phyloP scores from a whole-genome alignment of 2,329 filamentous ascomycete species.

The Talaromyces funiculosus region DNA sequence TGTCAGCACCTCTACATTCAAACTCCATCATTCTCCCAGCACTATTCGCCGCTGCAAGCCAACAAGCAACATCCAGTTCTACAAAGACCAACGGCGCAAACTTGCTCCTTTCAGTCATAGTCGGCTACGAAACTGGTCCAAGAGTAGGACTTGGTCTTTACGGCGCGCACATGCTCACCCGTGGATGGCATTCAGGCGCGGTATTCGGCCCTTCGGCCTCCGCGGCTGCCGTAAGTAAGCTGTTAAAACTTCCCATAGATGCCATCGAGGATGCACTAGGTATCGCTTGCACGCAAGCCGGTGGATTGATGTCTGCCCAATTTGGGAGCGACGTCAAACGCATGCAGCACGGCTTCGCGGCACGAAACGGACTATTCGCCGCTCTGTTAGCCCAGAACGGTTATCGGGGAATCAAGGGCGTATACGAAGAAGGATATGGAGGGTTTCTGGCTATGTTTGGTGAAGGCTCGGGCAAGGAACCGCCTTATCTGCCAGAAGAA shows the following conservation, averaged over 20 bases:
- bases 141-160: slow-evolving; percentile 24
- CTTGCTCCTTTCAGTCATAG: not conserved
- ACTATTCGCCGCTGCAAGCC: not conserved
- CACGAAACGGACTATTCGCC: slow-evolving; percentile 35
- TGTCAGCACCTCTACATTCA: not conserved
- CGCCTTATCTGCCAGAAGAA: slow-evolving; percentile 24
- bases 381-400: not conserved
- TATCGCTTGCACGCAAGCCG: slow-evolving; percentile 25
- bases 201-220: slow-evolving; percentile 36
- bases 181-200: slow-evolving; percentile 28
- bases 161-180: slow-evolving; percentile 34
- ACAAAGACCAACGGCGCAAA: not conserved
- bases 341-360: slow-evolving; percentile 45
- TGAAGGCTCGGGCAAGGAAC: slow-evolving; percentile 20
- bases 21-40: not conserved
- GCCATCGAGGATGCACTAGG: slow-evolving; percentile 31
- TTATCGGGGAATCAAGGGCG: not conserved
- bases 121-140: not conserved
- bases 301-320: slow-evolving; percentile 39
- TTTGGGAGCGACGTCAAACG: slow-evolving; percentile 41
- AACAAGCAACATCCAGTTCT: not conserved
- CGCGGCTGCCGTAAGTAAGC: slow-evolving; percentile 27
- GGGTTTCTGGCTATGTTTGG: not conserved
- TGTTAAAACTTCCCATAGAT: slow-evolving; percentile 25
- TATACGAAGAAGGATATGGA: not conserved